Base-by-base conservation (phyloP, 176 grass and related monocot genomes). In the Typha latifolia region DNA sequence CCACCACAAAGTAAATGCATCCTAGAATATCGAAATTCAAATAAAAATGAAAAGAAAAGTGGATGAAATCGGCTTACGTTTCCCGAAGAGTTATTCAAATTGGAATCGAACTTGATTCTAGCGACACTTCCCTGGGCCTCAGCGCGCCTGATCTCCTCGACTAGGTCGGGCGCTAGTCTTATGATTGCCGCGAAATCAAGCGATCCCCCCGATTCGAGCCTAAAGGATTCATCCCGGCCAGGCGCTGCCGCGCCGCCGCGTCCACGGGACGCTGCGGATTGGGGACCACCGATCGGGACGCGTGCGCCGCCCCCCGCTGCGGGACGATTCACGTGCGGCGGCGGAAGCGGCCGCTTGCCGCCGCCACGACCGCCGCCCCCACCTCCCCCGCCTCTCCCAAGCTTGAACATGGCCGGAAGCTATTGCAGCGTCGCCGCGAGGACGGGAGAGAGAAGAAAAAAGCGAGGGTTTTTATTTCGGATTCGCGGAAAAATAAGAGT, bases 81-180 rank as follows among this genome's bases (percentile, higher is more conserved):
- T 74, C 86, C 95, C 32, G 81, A 72, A 1, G 80, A 18, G 81
- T 87, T 92, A 55, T 56, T 49, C 70, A 80, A 68, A 55, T 86
- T 84, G 50, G 84, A 66, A 74, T 86, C 85, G 68, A 94, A 99
- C 86, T 87, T 99, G 75, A 99, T 99, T 61, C 84, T 81, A 11
- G 89, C 95, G 23, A 66, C 75, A 43, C 79, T 77, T 12, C 95
- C 95, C 59, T 82, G 79, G n/a, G 85, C 83, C 89, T 99, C 95
- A 48, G 77, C 74, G 48, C 89, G 89, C 49, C 81, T 87, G 81
- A 99, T 99, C 86, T 99, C 95, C 72, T 99, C 95, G 29, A 94
- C 69, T 50, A 99, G 82, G 87, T 93, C 89, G 14, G 89, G 95
- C 59, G 82, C 84, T 7, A 99, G 81, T 76, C 77, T 57, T 67